Evolutionary conservation across 1,139 yeast genomes (phyloP).

Genomic region (Debaryomyces singareniensis): DNA sequence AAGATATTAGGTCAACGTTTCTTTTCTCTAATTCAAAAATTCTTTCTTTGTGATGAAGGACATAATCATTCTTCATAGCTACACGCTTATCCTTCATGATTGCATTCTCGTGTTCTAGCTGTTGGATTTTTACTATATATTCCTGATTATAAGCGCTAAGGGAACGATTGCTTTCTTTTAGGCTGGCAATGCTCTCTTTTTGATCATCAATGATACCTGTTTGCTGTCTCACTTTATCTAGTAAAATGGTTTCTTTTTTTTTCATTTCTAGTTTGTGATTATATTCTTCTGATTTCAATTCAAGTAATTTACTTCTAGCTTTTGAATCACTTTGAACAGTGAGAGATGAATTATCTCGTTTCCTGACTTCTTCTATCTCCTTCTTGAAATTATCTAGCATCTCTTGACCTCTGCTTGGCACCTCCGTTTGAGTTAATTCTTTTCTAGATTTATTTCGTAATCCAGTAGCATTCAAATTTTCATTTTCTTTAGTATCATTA

Average conservation of each 20-base stretch:
- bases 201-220: not conserved
- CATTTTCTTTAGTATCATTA: slow-evolving; percentile 5
- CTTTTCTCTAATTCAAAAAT: not conserved
- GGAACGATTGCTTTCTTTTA: slow-evolving; percentile 2
- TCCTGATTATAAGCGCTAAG: slow-evolving; percentile 4
- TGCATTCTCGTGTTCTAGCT: not conserved
- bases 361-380: slow-evolving; percentile 7
- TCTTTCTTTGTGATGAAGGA: not conserved
- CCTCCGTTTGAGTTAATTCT: slow-evolving; percentile 1
- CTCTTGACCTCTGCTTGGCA: not conserved
- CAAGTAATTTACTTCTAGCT: slow-evolving; percentile 1
- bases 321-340: not conserved
- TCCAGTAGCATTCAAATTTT: slow-evolving; percentile 1
- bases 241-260: slow-evolving; percentile 6
- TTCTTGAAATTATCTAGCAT: slow-evolving; percentile 8
- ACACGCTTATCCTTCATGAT: not conserved
- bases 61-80: not conserved
- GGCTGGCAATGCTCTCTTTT: slow-evolving; percentile 4
- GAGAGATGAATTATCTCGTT: slow-evolving; percentile 9
- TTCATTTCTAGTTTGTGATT: slow-evolving; percentile 3
- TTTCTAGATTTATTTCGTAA: slow-evolving; percentile 1
- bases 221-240: slow-evolving; percentile 7
- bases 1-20: not conserved
- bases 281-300: slow-evolving; percentile 1
- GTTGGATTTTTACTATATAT: slow-evolving; percentile 1